Conservation (phyloP, 1,284 basidiomycete species). For the Pseudozyma thailandica region DNA sequence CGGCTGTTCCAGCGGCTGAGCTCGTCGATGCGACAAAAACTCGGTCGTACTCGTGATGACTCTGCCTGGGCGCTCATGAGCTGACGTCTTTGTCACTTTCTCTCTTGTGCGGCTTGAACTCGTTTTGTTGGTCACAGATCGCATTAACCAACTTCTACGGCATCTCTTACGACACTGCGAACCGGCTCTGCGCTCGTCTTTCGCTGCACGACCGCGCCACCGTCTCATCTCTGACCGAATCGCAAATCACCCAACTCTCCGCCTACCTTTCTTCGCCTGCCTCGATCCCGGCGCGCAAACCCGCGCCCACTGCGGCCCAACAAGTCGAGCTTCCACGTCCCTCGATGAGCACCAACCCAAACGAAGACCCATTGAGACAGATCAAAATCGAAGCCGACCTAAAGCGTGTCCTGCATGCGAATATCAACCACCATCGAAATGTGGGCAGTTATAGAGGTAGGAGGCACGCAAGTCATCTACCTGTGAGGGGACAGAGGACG, state of each 20-base stretch:
- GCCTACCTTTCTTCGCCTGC: slow-evolving; percentile 87
- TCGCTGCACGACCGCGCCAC: slow-evolving; percentile 81
- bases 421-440: slow-evolving; percentile 87
- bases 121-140: slow-evolving; percentile 72
- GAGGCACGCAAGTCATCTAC: slow-evolving; percentile 86
- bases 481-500: slow-evolving; percentile 89
- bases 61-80: background rate
- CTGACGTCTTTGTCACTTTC: background rate
- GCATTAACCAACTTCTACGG: slow-evolving; percentile 87
- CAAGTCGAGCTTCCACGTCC: slow-evolving; percentile 34
- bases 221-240: slow-evolving; percentile 79
- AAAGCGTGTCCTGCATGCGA: slow-evolving; percentile 80
- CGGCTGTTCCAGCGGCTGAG: no score
- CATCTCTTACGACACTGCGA: slow-evolving; percentile 78
- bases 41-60: no score
- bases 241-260: slow-evolving; percentile 83
- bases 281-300: slow-evolving; percentile 73
- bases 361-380: slow-evolving; percentile 72
- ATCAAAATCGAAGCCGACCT: slow-evolving; percentile 85
- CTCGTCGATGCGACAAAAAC: no score
- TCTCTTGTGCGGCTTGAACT: background rate
- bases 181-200: slow-evolving; percentile 84
- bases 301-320: slow-evolving; percentile 53
- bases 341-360: slow-evolving; percentile 45
- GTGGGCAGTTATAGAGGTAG: slow-evolving; percentile 88